phyloP scores from a whole-genome alignment of 352 stramenopile species.

The Blastocystis sp. region DNA sequence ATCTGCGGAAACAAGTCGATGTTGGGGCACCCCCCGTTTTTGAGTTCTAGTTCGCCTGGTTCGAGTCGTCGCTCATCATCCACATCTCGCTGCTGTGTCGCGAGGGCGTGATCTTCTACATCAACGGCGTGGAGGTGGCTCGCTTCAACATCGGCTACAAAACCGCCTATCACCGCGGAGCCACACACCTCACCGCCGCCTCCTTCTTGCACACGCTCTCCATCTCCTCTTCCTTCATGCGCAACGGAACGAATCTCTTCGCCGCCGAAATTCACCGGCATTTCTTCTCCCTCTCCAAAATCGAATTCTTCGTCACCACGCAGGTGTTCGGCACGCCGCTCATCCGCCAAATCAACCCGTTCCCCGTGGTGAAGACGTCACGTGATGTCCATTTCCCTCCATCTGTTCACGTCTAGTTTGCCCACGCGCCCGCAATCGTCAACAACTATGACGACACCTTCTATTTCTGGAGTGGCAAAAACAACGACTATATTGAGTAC shows the following conservation, averaged over 20 bases:
- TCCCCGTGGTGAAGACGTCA: conserved; percentile 14
- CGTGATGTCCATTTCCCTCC: neutral
- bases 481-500: conserved; percentile 46
- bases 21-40: neutral
- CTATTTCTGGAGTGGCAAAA: conserved; percentile 29
- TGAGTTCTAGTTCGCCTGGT: neutral
- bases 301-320: conserved; percentile 15
- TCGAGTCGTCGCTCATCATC: neutral
- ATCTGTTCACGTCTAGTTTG: neutral
- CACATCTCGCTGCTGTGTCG: conserved; percentile 8
- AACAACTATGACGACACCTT: conserved; percentile 21
- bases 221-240: conserved; percentile 16
- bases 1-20: neutral
- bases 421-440: neutral
- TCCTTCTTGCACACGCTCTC: neutral
- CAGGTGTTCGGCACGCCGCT: neutral
- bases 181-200: neutral
- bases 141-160: conserved; percentile 46
- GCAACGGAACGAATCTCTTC: conserved; percentile 8
- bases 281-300: conserved; percentile 1
- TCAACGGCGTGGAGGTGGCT: conserved; percentile 32
- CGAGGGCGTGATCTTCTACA: conserved; percentile 13
- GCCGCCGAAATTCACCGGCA: conserved; percentile 29
- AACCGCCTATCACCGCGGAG: neutral
- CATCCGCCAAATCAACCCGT: neutral